Evolutionary conservation across 2,329 filamentous ascomycete species (phyloP), one percentile per base, ranked within the genome.

Genomic region (Fusarium poae): DNA sequence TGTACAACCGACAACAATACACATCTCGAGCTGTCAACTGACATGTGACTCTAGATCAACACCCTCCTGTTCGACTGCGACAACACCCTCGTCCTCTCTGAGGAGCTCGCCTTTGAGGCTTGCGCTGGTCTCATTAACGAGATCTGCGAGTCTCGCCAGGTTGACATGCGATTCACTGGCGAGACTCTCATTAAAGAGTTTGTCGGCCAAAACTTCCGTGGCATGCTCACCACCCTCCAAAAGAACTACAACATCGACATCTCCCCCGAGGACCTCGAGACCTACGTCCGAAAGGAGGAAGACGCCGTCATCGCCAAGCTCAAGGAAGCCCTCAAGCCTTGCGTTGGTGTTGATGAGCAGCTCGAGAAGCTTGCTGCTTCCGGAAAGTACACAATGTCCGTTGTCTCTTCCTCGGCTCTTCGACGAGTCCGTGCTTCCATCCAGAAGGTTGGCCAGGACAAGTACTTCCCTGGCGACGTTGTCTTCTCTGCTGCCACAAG

Each of bases 71-170:
- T 93, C 79, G 91, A 93, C 80, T 90, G 87, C 81, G 88, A 97
- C 88, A 97, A 97, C 87, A 97, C 94, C 69, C 92, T 97, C 79
- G 93, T 96, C 78, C 89, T 96, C 75, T 97, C 93, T 56, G 94
- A 97, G 84, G 90, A 92, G 76, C 87, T 97, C 74, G 94, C 94
- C 78, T 97, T 97, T 79, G 92, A 95, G 82, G 94, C 92, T 72
- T 97, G 93, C 81, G 92, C 94, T 75, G 91, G 92, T 64, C 89
- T 97, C 70, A 91, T 93, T 84, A 97, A 97, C 82, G 85, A 93
- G 80, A 92, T 97, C 79, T 89, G 95, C 78, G 84, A 86, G 73
- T 86, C 86, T 76, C 86, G 91, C 76, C 82, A 85, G 74, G 84
- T 93, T 63, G 71, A 79, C 30, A 84, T 88, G 73, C 88, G 86